A percentile compares a stretch with the other conserved stretches of the same genome.
Evolutionary conservation across 2,329 filamentous ascomycete species (phyloP).

Genomic region (Pseudogymnoascus pannorum): DNA sequence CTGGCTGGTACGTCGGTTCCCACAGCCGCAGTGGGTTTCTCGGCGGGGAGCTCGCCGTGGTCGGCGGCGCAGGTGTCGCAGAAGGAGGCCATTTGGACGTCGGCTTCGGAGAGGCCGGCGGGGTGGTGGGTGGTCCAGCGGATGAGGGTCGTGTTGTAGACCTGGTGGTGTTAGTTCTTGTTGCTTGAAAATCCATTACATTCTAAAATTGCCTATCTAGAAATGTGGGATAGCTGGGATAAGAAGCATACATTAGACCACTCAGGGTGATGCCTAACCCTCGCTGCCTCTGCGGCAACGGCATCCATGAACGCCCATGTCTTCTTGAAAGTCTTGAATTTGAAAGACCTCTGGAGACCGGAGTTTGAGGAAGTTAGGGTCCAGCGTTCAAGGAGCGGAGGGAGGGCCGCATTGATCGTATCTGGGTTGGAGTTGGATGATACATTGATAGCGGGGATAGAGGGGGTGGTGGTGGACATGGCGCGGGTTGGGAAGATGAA

Average conservation of each 20-base stretch:
- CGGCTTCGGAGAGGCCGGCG: slow-evolving; percentile 55
- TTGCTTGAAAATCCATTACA: no score
- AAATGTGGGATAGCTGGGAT: no score
- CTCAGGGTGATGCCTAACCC: slow-evolving; percentile 65
- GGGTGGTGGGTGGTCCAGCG: slow-evolving; percentile 68
- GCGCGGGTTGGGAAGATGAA: background rate
- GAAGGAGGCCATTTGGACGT: slow-evolving; percentile 52
- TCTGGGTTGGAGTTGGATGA: slow-evolving; percentile 9
- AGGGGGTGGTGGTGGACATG: background rate
- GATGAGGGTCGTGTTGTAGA: slow-evolving; percentile 64
- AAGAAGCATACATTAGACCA: slow-evolving; percentile 58
- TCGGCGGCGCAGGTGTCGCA: slow-evolving; percentile 53
- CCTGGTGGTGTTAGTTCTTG: slow-evolving; percentile 32
- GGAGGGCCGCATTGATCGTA: slow-evolving; percentile 11
- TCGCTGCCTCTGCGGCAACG: slow-evolving; percentile 59
- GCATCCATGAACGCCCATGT: slow-evolving; percentile 71
- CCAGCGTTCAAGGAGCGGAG: slow-evolving; percentile 37
- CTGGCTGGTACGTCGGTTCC: background rate
- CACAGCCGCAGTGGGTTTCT: background rate
- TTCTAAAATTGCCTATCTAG: no score
- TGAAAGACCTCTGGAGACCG: slow-evolving; percentile 53
- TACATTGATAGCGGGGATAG: background rate
- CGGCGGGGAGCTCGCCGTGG: slow-evolving; percentile 44
- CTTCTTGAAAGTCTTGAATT: slow-evolving; percentile 58
- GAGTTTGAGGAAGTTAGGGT: slow-evolving; percentile 41